Evolutionary conservation across 202 grass and related monocot species (phyloP).

Genomic region (Zoysia matrella): DNA sequence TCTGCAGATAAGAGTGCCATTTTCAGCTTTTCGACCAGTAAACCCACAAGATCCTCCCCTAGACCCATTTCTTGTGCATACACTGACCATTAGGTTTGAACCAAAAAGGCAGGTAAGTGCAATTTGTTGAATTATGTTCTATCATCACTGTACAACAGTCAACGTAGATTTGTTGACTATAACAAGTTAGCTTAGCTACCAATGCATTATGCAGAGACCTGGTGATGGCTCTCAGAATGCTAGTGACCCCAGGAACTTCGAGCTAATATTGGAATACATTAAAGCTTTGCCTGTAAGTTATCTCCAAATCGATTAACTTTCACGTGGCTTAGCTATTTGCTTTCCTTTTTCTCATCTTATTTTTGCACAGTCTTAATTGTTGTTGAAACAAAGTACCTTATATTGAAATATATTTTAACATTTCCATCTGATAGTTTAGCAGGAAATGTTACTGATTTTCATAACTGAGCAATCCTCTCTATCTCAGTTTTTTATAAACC

Average conservation of each 20-base stretch:
- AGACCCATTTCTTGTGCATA: constrained; percentile 99
- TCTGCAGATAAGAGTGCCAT: constrained; percentile 87
- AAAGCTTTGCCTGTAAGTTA: constrained; percentile 95
- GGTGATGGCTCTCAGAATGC: constrained; percentile 64
- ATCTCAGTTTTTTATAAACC: constrained; percentile 29
- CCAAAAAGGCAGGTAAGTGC: constrained; percentile 84
- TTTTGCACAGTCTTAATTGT: background rate
- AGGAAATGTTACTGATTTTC: background rate
- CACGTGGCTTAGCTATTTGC: constrained; percentile 6
- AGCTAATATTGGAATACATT: constrained; percentile 92
- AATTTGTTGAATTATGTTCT: constrained; percentile 6
- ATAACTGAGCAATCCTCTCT: background rate
- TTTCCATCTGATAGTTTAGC: constrained; percentile 26
- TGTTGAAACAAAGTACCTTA: constrained; percentile 2
- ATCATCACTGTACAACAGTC: constrained; percentile 1
- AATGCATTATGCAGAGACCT: constrained; percentile 49
- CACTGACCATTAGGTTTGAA: constrained; percentile 96
- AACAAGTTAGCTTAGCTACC: constrained; percentile 33
- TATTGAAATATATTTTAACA: constrained; percentile 21
- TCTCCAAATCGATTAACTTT: constrained; percentile 4
- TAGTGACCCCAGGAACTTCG: constrained; percentile 85
- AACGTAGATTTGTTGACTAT: constrained; percentile 1
- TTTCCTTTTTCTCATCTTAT: background rate
- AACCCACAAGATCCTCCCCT: constrained; percentile 95
- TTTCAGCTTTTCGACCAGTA: constrained; percentile 90